phyloP scores from a whole-genome alignment of 805 yeast genomes.

The Lachancea dasiensis region DNA sequence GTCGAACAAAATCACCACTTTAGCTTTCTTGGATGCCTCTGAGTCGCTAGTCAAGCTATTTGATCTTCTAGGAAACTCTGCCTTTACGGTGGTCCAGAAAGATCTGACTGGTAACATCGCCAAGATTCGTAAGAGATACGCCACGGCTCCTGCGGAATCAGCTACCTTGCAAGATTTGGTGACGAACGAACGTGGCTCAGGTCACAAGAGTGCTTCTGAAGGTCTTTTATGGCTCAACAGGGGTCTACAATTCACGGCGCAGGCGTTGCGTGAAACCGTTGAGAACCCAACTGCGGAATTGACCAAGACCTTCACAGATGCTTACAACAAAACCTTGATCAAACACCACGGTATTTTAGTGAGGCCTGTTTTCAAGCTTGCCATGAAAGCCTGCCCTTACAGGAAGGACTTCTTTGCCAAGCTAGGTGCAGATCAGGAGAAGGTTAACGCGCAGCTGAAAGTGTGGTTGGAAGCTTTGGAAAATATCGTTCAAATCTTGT shows the following conservation, averaged over 20 bases:
- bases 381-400: slow-evolving; percentile 94
- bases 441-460: slow-evolving; percentile 57
- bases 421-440: slow-evolving; percentile 68
- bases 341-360: slow-evolving; percentile 77
- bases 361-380: slow-evolving; percentile 83
- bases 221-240: slow-evolving; percentile 82
- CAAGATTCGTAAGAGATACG: slow-evolving; percentile 62
- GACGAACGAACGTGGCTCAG: slow-evolving; percentile 59
- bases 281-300: slow-evolving; percentile 58
- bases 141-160: slow-evolving; percentile 56
- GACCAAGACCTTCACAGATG: slow-evolving; percentile 71
- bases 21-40: slow-evolving; percentile 74
- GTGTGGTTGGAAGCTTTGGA: slow-evolving; percentile 77
- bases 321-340: slow-evolving; percentile 75
- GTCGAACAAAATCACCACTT: slow-evolving; percentile 61
- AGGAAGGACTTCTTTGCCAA: slow-evolving; percentile 78
- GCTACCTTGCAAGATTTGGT: slow-evolving; percentile 75
- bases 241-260: slow-evolving; percentile 87
- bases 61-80: slow-evolving; percentile 75
- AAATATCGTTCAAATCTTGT: slow-evolving; percentile 61
- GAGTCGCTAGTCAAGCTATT: slow-evolving; percentile 78
- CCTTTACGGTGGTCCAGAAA: slow-evolving; percentile 76
- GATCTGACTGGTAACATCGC: slow-evolving; percentile 85
- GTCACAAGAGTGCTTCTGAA: slow-evolving; percentile 75
- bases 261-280: slow-evolving; percentile 76